Base-by-base conservation (phyloP, 345 rosid genomes). In the Pseudoturritis turrita region DNA sequence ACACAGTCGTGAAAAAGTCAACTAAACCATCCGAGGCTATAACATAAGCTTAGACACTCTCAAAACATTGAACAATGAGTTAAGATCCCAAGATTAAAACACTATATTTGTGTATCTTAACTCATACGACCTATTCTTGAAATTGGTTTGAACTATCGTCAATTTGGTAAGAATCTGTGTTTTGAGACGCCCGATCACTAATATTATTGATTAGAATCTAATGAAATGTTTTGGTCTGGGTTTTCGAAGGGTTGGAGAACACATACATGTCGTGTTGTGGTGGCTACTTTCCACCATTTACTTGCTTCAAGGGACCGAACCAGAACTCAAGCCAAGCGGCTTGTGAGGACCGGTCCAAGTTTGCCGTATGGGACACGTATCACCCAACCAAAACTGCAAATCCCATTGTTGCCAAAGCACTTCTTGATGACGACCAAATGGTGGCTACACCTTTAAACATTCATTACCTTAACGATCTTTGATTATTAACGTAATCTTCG, bases 331-430 rank as follows among this genome's bases (percentile, higher is more conserved):
- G 84, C 37, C 50, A 70, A 65, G 68, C 44, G 0, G 76, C 73
- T 26, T 85, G 89, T 17, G 64, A 75, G 0, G 83, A 86, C 59
- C 72, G 86, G 56, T 81, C 86, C 4, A 85, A 85, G 79, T 86
- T 78, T 44, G 82, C 85, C 59, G 76, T 82, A 62, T 86, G 91
- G 90, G 93, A 88, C 52, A 85, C 91, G 0, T 85, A 80, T 71
- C 91, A 83, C 12, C 92, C 86, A 36, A 80, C 85, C 9, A 86
- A 84, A 73, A 86, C 91, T 19, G 81, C 88, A 2, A 85, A 89
- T 78, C 23, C 70, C 28, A 74, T 84, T 52, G 66, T 85, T 52
- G 88, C 89, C 4, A 71, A 68, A 10, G 55, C 76, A 73, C 67
- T 86, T 41, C 60, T 82, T 7, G 86, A 81, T 58, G 86, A 80